These are phyloP conservation scores for Eucalyptus pumila DNA, from an alignment of 345 rosid genomes.

Conservation along the genomic window DNA sequence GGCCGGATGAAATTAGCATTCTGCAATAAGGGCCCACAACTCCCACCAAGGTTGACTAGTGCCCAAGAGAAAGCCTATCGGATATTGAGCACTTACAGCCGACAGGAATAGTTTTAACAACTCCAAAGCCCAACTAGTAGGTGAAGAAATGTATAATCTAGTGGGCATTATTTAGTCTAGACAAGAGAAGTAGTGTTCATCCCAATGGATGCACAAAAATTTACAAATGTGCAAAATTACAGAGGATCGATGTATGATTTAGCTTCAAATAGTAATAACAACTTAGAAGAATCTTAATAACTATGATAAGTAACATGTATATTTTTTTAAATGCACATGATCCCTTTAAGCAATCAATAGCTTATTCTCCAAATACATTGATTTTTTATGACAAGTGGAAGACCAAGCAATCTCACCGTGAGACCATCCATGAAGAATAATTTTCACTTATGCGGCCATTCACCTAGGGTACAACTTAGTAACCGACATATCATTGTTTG, in stretches of 20 bases:
- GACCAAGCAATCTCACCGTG: no score
- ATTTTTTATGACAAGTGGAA: fast-evolving
- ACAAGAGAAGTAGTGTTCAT: no score
- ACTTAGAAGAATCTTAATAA: no score
- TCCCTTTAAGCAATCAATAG: fast-evolving
- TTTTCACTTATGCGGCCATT: fast-evolving
- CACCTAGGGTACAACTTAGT: fast-evolving
- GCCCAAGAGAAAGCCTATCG: background rate
- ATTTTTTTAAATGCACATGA: fast-evolving
- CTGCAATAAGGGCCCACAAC: fast-evolving
- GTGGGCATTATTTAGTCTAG: no score
- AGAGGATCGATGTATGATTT: no score
- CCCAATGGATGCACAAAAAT: no score
- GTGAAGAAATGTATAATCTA: background rate
- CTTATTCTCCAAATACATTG: no score
- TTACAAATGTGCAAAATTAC: no score
- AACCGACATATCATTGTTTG: no score
- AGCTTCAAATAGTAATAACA: no score
- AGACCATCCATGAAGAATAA: no score
- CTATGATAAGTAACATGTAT: no score
- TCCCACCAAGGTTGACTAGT: background rate
- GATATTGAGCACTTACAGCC: background rate
- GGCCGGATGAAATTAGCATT: background rate
- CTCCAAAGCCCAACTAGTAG: background rate
- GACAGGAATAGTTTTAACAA: fast-evolving